Evolutionary conservation across 2,329 filamentous ascomycete species (phyloP), one percentile per base, ranked within the genome.

Genomic region (Tothia fuscella): DNA sequence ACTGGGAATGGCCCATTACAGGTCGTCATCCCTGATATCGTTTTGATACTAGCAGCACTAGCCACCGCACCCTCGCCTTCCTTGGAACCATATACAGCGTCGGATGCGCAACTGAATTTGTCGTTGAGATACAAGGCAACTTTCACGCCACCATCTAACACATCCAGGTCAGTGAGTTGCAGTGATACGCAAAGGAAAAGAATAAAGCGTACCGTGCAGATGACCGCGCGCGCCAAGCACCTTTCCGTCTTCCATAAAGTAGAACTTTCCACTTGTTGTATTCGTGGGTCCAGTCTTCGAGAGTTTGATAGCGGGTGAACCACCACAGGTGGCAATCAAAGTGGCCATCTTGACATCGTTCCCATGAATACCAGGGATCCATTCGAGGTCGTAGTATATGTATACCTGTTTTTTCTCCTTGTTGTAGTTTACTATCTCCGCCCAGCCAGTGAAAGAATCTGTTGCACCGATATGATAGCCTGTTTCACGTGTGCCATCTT

Each of bases 401-500:
- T 44, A 44, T 6, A 44, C 20, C 7, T 5, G 3, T 17, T 17
- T 24, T 2, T 14, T 9, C 3, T 33, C 14, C n/a, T 32, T 28
- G 13, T 41, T 32, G 29, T 44, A 44, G 25, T 40, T 44, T 12
- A 44, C 42, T 4, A 44, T 9, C 14, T 44, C 37, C 13, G 30
- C 20, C 19, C 35, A 20, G 7, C 22, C n/a, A 6, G 19, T 24
- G 29, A 41, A 39, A 9, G 5, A 16, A 17, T 38, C 42, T 6
- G 10, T 25, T 6, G 17, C 36, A 9, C 35, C 35, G 16, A 44
- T 38, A 10, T 40, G 30, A 36, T 22, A 44, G 9, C 42, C 42
- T 7, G 16, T 21, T 6, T 44, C 28, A 20, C 17, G 35, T 13
- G 22, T 4, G 12, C 35, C 35, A 33, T 44, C 42, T n/a, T 32